These are phyloP conservation scores for Aureobasidium sp. DNA, from an alignment of 2,329 filamentous ascomycete genomes.

Conservation along the genomic window DNA sequence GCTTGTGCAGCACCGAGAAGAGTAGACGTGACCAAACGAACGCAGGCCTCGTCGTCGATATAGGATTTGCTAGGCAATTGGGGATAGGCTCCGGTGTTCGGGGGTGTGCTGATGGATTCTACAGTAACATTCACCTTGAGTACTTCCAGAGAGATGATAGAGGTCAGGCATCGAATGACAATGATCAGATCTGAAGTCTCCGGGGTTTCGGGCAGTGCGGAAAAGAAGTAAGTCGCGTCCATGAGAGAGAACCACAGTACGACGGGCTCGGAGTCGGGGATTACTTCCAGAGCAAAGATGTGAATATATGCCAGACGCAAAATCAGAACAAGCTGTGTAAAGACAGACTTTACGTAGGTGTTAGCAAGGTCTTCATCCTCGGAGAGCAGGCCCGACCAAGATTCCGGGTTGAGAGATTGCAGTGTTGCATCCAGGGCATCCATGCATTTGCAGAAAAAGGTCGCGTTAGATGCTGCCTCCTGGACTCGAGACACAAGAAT, in stretches of 20 bases:
- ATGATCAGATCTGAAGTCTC: constrained; percentile 4
- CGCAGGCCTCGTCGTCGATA: constrained; percentile 59
- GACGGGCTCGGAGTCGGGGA: constrained; percentile 41
- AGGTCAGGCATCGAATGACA: constrained; percentile 58
- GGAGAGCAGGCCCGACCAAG: constrained; percentile 42
- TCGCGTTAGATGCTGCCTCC: constrained; percentile 17
- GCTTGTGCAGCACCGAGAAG: constrained; percentile 57
- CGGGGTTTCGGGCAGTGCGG: constrained; percentile 44
- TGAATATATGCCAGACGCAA: constrained; percentile 48
- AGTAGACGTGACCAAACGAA: constrained; percentile 68
- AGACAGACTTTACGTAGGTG: constrained; percentile 55
- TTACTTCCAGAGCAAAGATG: constrained; percentile 29
- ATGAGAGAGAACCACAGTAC: constrained; percentile 71
- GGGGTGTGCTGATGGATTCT: constrained; percentile 38
- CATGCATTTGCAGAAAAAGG: constrained; percentile 20
- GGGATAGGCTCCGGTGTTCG: constrained; percentile 19
- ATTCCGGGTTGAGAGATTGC: constrained; percentile 32
- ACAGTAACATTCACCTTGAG: constrained; percentile 61
- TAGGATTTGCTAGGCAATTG: constrained; percentile 46
- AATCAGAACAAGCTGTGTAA: constrained; percentile 64
- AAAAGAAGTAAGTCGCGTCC: constrained; percentile 62
- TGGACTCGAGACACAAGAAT: neutral
- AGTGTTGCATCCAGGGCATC: constrained; percentile 26
- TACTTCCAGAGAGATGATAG: constrained; percentile 63
- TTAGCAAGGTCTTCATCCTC: constrained; percentile 52